Percentiles rank a stretch among this genome's conserved stretches.
Evolutionary conservation across 768 basidiomycete genomes (phyloP).

Genomic region (Boletus subcaerulescens): DNA sequence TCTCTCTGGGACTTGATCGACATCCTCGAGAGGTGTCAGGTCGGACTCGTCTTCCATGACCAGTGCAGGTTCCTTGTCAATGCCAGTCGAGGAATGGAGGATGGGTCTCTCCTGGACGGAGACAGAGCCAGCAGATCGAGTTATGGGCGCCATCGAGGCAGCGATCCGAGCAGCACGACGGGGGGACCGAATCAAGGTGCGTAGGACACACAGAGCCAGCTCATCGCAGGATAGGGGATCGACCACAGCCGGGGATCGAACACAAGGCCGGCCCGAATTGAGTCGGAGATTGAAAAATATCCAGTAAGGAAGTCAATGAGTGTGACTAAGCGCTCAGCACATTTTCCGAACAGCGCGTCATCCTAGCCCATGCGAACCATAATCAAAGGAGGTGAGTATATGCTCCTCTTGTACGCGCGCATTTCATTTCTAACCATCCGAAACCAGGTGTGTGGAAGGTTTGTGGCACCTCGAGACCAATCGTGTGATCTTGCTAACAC

Average conservation of each 20-base stretch:
- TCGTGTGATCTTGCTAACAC: not conserved
- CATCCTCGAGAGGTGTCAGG: conserved; percentile 15
- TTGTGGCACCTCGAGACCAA: conserved; percentile 8
- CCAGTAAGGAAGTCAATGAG: not conserved
- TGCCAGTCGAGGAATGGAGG: conserved; percentile 1
- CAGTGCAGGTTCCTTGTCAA: not conserved
- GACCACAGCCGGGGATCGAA: conserved; percentile 7
- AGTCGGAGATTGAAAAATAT: conserved; percentile 21
- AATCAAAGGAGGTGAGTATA: conserved; percentile 76
- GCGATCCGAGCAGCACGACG: not conserved
- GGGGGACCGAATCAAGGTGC: too few relatives aligned
- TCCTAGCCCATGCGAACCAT: conserved; percentile 72
- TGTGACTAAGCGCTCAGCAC: conserved; percentile 4
- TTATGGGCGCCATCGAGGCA: not conserved
- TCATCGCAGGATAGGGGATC: conserved; percentile 9
- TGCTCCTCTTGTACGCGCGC: not conserved
- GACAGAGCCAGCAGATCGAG: not conserved
- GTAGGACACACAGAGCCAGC: too few relatives aligned
- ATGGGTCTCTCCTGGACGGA: not conserved
- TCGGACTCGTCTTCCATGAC: conserved; percentile 9
- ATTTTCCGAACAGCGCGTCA: not conserved
- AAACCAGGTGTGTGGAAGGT: conserved; percentile 81
- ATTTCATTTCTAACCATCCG: conserved; percentile 2
- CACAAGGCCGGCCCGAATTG: not conserved
- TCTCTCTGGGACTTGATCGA: not conserved